These are phyloP conservation scores for Colletotrichum musae DNA, from an alignment of 2,329 filamentous ascomycete species.

Conservation along the genomic window DNA sequence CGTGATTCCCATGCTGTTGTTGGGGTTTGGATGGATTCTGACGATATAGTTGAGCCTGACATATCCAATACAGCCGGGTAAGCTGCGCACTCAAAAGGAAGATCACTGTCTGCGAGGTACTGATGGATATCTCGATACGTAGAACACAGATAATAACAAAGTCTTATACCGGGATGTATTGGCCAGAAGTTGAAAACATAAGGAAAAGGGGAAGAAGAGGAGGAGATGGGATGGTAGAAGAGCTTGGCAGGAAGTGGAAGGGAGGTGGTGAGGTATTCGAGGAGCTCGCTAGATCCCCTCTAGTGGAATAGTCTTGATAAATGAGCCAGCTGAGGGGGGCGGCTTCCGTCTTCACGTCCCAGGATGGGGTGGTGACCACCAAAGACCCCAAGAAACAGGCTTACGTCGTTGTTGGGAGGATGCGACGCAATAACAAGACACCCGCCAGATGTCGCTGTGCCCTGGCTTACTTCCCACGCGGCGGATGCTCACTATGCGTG, in stretches of 20 bases:
- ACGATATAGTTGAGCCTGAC: not conserved
- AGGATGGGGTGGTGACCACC: not conserved
- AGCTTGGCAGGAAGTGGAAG: too few relatives aligned
- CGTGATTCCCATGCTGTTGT: conserved; percentile 30
- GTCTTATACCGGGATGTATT: too few relatives aligned
- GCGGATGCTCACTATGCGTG: not conserved
- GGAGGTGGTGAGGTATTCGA: too few relatives aligned
- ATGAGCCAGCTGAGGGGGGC: not conserved
- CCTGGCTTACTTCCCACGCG: not conserved
- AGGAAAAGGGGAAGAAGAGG: too few relatives aligned
- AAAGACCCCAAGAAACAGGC: not conserved
- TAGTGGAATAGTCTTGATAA: not conserved
- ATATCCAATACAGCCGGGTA: not conserved
- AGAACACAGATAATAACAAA: too few relatives aligned
- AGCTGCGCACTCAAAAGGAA: not conserved
- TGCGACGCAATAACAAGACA: conserved; percentile 4
- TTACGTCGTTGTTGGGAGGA: conserved; percentile 1
- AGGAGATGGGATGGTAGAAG: too few relatives aligned
- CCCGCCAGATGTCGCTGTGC: not conserved
- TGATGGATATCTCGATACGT: too few relatives aligned
- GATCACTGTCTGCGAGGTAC: not conserved
- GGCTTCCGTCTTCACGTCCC: not conserved
- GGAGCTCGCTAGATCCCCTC: not conserved
- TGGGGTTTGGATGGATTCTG: not conserved
- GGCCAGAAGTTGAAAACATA: too few relatives aligned